These are phyloP conservation scores for Solanum habrochaites DNA, from an alignment of 257 asterid species.

Conservation along the genomic window DNA sequence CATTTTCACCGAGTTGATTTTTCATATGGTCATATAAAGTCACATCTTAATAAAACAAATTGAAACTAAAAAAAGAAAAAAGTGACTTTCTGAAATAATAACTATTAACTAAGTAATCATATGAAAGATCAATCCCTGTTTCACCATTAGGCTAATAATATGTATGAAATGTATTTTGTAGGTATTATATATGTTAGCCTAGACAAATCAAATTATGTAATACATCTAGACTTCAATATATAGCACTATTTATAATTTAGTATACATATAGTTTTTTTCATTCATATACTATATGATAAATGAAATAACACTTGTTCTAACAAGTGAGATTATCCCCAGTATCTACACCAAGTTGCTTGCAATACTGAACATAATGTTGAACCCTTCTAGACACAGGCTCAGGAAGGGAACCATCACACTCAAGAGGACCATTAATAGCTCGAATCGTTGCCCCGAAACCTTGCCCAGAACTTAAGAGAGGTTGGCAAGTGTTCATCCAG, in stretches of 20 bases:
- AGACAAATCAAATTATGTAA: neutral
- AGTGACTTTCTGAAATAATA: too few species aligned
- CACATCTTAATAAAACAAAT: too few species aligned
- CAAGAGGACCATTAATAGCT: conserved; percentile 14
- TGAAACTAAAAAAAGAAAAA: too few species aligned
- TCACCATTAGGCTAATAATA: neutral
- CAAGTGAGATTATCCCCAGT: conserved; percentile 7
- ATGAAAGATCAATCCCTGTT: neutral
- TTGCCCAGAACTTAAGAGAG: conserved; percentile 4
- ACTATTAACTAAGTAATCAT: too few species aligned
- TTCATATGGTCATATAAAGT: too few species aligned
- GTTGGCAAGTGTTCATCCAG: conserved; percentile 26
- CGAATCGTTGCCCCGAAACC: conserved; percentile 27
- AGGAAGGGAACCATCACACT: conserved; percentile 9
- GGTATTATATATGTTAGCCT: neutral
- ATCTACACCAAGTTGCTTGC: conserved; percentile 13
- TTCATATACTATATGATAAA: neutral
- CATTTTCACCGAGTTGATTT: too few species aligned
- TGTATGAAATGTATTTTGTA: neutral
- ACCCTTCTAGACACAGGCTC: conserved; percentile 4
- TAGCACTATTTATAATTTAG: neutral
- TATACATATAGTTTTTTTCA: neutral
- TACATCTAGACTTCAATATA: neutral
- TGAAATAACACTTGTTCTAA: neutral
- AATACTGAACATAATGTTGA: conserved; percentile 9